Conservation (phyloP, 2,329 filamentous ascomycete species). For the Pseudovirgaria hyperparasitica region DNA sequence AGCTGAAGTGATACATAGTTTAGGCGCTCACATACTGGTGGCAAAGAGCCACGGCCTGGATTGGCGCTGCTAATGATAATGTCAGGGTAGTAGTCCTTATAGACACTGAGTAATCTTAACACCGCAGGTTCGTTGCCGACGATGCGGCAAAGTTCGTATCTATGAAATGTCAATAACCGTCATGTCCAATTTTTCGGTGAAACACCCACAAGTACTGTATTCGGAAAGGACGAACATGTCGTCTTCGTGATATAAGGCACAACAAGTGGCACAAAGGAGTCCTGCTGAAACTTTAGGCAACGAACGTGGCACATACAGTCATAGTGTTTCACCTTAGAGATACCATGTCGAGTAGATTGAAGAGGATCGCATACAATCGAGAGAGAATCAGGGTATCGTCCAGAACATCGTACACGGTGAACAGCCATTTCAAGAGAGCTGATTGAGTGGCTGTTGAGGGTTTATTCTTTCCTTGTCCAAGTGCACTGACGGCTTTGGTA, state of each 20-base stretch:
- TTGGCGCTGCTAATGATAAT: conserved; percentile 64
- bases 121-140: conserved; percentile 57
- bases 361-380: conserved; percentile 62
- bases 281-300: conserved; percentile 18
- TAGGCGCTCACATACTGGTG: conserved; percentile 17
- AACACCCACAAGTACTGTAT: conserved; percentile 55
- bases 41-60: conserved; percentile 23
- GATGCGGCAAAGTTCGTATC: conserved; percentile 35
- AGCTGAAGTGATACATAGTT: conserved; percentile 6
- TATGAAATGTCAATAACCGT: conserved; percentile 14
- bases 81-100: conserved; percentile 83
- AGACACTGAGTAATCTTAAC: conserved; percentile 64
- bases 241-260: conserved; percentile 65
- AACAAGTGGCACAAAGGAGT: conserved; percentile 59
- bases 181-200: no score
- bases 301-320: conserved; percentile 3
- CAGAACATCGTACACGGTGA: conserved; percentile 61
- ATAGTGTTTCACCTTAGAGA: conserved; percentile 45
- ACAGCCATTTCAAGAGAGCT: conserved; percentile 63
- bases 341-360: conserved; percentile 71
- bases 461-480: conserved; percentile 69
- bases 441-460: conserved; percentile 59
- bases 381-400: conserved; percentile 51
- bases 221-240: conserved; percentile 71
- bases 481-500: conserved; percentile 53